Evolutionary conservation across 768 basidiomycete genomes (phyloP), one percentile per base, ranked within the genome.

Genomic region (Calocybe gangraenosa): DNA sequence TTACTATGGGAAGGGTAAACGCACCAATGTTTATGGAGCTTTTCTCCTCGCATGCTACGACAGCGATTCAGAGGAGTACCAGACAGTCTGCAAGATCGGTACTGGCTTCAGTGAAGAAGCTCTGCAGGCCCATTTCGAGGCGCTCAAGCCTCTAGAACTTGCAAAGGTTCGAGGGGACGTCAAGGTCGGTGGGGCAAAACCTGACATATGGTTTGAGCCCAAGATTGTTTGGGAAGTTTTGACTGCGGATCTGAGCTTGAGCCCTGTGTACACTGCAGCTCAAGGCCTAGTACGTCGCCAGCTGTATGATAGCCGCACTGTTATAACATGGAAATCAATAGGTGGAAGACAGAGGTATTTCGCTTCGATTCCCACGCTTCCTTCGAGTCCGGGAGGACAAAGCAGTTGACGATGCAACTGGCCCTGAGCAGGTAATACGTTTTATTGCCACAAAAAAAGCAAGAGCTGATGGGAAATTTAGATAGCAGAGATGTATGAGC

Each of bases 21-120:
- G 96, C 42, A 96, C 95, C 21, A 87, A 90, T 62, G 90, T 96
- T 21, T 99, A 98, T 60, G 96, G 96, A 40, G 96, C 96, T 10
- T 98, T 96, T 79, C 77, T 98, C 18, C 79, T 99, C 30, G 96
- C 96, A 7, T 97, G 95, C 66, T 98, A 92, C 62, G 96, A 99
- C 63, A 73, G 82, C 46, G 96, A 98, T 54, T 76, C 87, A 15
- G 95, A 97, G 63, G 88, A 90, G 60, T 98, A 79, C 62, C 96
- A 99, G 59, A 93, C 94, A 3, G 92, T 98, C 42, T 98, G 96
- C 77, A 99, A 99, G 65, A 96, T 99, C 54, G 96, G 96, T 7
- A 99, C 96, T 0, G 96, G 96, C 1, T 98, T 99, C 69, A 89
- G 87, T 46, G 96, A 99, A 56, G 96, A 98, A 60, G 75, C 78